These are phyloP conservation scores for Candida maesae DNA, from an alignment of 805 yeast species.

Conservation along the genomic window DNA sequence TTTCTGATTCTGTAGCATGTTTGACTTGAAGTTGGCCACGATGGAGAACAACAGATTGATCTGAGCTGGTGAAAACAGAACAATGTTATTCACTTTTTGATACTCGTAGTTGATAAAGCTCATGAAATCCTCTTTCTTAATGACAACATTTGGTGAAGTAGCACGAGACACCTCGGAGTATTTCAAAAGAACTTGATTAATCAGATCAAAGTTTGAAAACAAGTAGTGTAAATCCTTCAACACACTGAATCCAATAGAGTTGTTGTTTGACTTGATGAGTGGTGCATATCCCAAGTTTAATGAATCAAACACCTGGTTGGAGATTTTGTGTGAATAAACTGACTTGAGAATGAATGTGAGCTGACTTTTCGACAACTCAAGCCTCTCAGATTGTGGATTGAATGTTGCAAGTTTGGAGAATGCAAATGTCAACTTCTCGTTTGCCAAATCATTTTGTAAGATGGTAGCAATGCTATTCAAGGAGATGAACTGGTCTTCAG, in stretches of 20 bases:
- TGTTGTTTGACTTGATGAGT: conserved; percentile 25
- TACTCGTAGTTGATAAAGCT: conserved; percentile 33
- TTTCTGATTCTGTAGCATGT: conserved; percentile 18
- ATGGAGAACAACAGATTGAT: conserved; percentile 33
- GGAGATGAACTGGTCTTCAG: conserved; percentile 29
- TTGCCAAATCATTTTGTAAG: conserved; percentile 37
- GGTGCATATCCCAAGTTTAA: conserved; percentile 21
- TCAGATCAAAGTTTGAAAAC: conserved; percentile 37
- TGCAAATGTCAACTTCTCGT: conserved; percentile 30
- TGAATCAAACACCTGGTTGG: conserved; percentile 33
- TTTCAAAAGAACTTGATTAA: conserved; percentile 35
- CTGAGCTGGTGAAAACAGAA: conserved; percentile 39
- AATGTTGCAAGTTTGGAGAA: conserved; percentile 28
- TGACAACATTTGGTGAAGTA: conserved; percentile 24
- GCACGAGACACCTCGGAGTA: conserved; percentile 24
- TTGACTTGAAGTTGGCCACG: conserved; percentile 29
- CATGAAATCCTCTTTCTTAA: conserved; percentile 35
- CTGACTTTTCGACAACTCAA: conserved; percentile 34
- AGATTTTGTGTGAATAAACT: conserved; percentile 37
- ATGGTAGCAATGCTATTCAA: conserved; percentile 38
- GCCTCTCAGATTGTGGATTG: conserved; percentile 28
- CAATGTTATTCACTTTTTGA: conserved; percentile 37
- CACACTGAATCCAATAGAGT: conserved; percentile 28
- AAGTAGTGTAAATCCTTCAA: conserved; percentile 37
- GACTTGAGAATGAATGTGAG: conserved; percentile 30